A percentile compares a stretch with the other conserved stretches of the same genome.
These are phyloP conservation scores for Colletotrichum simmondsii DNA, from an alignment of 2,329 filamentous ascomycete genomes.

Conservation along the genomic window DNA sequence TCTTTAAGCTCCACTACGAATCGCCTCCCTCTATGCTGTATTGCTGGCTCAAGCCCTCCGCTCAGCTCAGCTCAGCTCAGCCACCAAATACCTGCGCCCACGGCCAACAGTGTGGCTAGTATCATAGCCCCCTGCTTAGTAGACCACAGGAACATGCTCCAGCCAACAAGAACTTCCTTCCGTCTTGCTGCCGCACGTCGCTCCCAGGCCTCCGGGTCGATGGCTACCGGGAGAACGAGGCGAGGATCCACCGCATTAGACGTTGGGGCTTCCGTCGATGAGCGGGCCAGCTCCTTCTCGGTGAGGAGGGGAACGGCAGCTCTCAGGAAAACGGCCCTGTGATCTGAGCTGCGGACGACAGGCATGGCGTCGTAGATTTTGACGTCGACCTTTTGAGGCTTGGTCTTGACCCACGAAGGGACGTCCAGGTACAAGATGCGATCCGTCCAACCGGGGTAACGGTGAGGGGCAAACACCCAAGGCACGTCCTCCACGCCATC, in stretches of 20 bases:
- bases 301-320: conserved; percentile 71
- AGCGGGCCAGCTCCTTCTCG: conserved; percentile 50
- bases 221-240: conserved; percentile 58
- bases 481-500: conserved; percentile 48
- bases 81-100: conserved; percentile 60
- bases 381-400: conserved; percentile 56
- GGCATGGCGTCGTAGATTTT: conserved; percentile 80
- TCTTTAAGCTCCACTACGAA: neutral
- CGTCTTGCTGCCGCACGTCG: conserved; percentile 57
- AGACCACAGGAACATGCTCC: conserved; percentile 65
- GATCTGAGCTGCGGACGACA: conserved; percentile 85
- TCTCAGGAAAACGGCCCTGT: conserved; percentile 83
- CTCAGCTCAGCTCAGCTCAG: conserved; percentile 38
- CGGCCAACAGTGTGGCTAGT: conserved; percentile 53
- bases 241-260: conserved; percentile 51
- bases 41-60: neutral
- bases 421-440: conserved; percentile 82
- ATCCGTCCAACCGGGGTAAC: conserved; percentile 95
- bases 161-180: conserved; percentile 61
- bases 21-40: neutral
- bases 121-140: conserved; percentile 61
- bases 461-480: conserved; percentile 82
- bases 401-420: conserved; percentile 60
- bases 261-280: conserved; percentile 31
- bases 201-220: conserved; percentile 66